phyloP scores from a whole-genome alignment of 805 yeast genomes.

The Teunomyces aglyptinius region DNA sequence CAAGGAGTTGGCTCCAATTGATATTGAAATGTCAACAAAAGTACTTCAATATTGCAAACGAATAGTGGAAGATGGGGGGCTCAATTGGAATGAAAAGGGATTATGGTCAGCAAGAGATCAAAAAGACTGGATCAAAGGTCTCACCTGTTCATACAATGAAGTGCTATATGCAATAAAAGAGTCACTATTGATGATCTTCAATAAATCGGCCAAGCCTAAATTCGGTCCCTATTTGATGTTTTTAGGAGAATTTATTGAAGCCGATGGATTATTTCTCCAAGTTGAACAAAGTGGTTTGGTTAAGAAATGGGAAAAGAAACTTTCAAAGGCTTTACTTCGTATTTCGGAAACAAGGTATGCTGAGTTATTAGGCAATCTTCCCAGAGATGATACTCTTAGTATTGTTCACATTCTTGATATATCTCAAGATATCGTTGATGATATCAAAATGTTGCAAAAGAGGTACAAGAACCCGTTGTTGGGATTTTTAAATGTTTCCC shows the following conservation, averaged over 20 bases:
- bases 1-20: constrained; percentile 30
- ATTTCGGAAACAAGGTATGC: constrained; percentile 41
- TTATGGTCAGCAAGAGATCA: constrained; percentile 45
- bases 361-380: constrained; percentile 45
- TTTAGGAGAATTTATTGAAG: constrained; percentile 49
- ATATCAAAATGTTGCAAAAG: constrained; percentile 53
- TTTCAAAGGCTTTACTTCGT: constrained; percentile 33
- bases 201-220: constrained; percentile 49
- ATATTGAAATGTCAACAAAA: constrained; percentile 22
- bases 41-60: constrained; percentile 29
- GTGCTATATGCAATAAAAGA: constrained; percentile 46
- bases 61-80: constrained; percentile 28
- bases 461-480: constrained; percentile 61
- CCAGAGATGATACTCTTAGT: constrained; percentile 53
- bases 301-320: constrained; percentile 46
- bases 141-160: constrained; percentile 46
- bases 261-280: constrained; percentile 43
- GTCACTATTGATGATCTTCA: constrained; percentile 40
- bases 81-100: constrained; percentile 30
- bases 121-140: constrained; percentile 47
- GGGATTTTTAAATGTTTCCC: constrained; percentile 53
- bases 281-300: constrained; percentile 35
- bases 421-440: constrained; percentile 50
- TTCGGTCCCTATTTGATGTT: constrained; percentile 52
- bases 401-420: constrained; percentile 56